Conservation (phyloP, 768 basidiomycete genomes). For the Leccinum truebloodii region DNA sequence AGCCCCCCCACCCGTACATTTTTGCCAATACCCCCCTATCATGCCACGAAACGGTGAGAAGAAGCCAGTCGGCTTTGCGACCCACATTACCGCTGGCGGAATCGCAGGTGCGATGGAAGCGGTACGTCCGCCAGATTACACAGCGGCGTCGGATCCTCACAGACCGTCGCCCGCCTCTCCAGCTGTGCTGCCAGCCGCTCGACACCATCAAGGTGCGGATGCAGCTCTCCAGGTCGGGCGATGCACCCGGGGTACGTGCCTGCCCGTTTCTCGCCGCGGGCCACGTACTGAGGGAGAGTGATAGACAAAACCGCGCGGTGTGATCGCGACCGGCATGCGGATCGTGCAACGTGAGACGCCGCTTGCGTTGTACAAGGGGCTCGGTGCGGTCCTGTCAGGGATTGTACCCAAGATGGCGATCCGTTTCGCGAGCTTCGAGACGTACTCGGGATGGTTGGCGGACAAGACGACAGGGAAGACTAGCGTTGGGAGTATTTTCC, state of each 20-base stretch:
- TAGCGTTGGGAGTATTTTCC: conserved; percentile 75
- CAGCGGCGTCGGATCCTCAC: conserved; percentile 7
- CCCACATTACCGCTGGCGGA: conserved; percentile 93
- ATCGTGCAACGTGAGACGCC: conserved; percentile 93
- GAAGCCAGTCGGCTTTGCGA: conserved; percentile 82
- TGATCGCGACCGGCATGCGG: conserved; percentile 85
- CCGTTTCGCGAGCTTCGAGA: conserved; percentile 96
- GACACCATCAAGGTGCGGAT: conserved; percentile 99
- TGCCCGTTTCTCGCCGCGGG: background rate
- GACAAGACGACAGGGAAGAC: conserved; percentile 80
- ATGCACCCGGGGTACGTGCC: conserved; percentile 74
- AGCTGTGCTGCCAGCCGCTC: conserved; percentile 88
- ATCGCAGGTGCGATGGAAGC: conserved; percentile 94
- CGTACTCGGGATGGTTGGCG: conserved; percentile 84
- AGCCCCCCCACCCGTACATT: background rate
- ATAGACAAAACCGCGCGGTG: conserved; percentile 92
- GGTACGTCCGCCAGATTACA: conserved; percentile 40
- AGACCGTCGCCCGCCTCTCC: background rate
- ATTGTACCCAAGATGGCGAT: conserved; percentile 99
- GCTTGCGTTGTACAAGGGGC: conserved; percentile 94
- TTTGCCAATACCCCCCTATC: conserved; percentile 1
- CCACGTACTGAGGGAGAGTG: conserved; percentile 2
- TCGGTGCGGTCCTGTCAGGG: conserved; percentile 93
- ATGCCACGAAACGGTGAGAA: conserved; percentile 63
- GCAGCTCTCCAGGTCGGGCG: conserved; percentile 89